These are phyloP conservation scores for Conticribra weissflogii DNA, from an alignment of 108 stramenopile genomes.

Conservation along the genomic window DNA sequence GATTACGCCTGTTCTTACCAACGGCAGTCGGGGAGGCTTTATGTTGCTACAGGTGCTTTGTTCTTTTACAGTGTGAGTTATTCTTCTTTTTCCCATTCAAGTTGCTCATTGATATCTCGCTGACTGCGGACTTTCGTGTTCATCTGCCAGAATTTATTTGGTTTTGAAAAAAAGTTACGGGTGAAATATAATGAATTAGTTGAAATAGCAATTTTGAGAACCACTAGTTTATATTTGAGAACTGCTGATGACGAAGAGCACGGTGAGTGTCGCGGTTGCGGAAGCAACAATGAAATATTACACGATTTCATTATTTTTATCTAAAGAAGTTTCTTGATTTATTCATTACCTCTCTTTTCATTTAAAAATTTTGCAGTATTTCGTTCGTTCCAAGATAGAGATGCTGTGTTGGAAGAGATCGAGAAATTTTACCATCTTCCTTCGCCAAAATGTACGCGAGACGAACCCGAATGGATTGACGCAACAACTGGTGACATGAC, in stretches of 20 bases:
- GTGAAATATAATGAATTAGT: slow-evolving; percentile 48
- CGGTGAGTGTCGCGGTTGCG: slow-evolving; percentile 4
- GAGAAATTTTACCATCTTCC: background rate
- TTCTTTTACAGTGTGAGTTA: slow-evolving; percentile 56
- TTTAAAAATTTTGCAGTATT: background rate
- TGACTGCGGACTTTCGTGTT: background rate
- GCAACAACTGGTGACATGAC: background rate
- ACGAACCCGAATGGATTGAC: background rate
- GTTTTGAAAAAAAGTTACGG: slow-evolving; percentile 69
- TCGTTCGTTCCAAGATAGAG: slow-evolving; percentile 22
- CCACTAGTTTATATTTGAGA: slow-evolving; percentile 56
- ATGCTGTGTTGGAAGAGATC: slow-evolving; percentile 3
- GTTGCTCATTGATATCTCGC: too few relatives aligned
- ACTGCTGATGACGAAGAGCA: slow-evolving; percentile 54
- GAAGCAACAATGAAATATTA: too few relatives aligned
- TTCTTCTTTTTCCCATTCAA: background rate
- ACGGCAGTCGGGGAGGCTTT: slow-evolving; percentile 65
- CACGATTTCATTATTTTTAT: too few relatives aligned
- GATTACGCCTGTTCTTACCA: slow-evolving; percentile 65
- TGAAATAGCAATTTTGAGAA: slow-evolving; percentile 45
- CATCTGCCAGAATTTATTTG: slow-evolving; percentile 55
- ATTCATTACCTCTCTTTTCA: background rate
- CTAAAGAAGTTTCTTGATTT: too few relatives aligned
- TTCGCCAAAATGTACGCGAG: background rate
- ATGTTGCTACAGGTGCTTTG: slow-evolving; percentile 57